Base-by-base conservation (phyloP, 2,329 filamentous ascomycete species). In the Cladosporium sphaerospermum region DNA sequence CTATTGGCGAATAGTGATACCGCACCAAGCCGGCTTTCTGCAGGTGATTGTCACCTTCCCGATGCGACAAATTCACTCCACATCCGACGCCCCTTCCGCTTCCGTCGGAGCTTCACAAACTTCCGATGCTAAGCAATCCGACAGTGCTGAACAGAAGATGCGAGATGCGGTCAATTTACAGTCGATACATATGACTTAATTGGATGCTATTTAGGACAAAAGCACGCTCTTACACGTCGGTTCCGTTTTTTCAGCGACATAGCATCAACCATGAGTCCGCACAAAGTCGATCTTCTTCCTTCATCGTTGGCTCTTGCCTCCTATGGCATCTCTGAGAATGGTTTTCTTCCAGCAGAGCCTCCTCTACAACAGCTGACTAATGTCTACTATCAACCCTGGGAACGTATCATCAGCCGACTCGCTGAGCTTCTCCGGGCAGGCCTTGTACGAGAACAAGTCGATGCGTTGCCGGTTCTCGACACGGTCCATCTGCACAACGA, bases 371-470 rank as follows among this genome's bases (percentile, higher is more conserved):
- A 82, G 54, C 81, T 97, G 14, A 85, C 89, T n/a, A 86, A 96
- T 66, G 82, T 84, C 3, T 96, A 96, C 75, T 97, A 96, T 71
- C 85, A 88, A 69, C 88, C 89, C 65, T 97, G 92, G 92, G 92
- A 97, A 72, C 81, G 84, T 40, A 79, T 96, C 46, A 82, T 85
- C 28, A 79, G 83, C 57, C 95, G 95, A 64, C 78, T 97, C 28
- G 90, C 95, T 71, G 81, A 82, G 7, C 77, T 96, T 54, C 83
- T 96, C 45, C 79, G 95, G 51, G 90, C 83, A 69, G 88, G 85
- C 67, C 82, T 89, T 52, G 77, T 97, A 54, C 85, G 90, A 44
- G 79, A 81, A 43, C 81, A 89, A 53, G 80, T 96, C 55, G 85
- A 96, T 62, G 77, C 78, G 33, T 78, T 97, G 54, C 90, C 92